A percentile compares a stretch with the other conserved stretches of the same genome.
Conservation (phyloP, 2,329 filamentous ascomycete genomes). For the Fusarium sp. region DNA sequence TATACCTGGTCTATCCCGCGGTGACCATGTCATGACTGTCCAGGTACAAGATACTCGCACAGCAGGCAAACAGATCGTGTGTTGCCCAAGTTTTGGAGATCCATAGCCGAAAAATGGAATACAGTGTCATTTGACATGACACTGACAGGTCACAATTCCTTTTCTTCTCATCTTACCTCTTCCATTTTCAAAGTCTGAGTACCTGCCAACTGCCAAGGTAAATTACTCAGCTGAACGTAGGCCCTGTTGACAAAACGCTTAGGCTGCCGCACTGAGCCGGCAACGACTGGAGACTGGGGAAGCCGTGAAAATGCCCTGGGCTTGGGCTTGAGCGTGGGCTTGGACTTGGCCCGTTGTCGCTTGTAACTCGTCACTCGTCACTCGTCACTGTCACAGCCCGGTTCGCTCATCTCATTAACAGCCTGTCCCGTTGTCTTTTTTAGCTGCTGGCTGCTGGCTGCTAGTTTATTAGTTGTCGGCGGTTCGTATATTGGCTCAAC, state of each 20-base stretch:
- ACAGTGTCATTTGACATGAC: constrained; percentile 20
- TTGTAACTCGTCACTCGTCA: constrained; percentile 41
- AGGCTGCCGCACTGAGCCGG: constrained; percentile 32
- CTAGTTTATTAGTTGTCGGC: constrained; percentile 1
- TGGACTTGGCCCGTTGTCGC: constrained; percentile 31
- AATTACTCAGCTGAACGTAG: constrained; percentile 5
- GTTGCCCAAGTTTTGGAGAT: constrained; percentile 24
- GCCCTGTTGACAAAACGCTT: constrained; percentile 13
- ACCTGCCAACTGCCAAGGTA: neutral
- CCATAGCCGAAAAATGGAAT: neutral
- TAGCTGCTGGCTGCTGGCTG: no score
- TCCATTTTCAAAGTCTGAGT: neutral
- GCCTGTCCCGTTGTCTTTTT: neutral
- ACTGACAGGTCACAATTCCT: constrained; percentile 40
- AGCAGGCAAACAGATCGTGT: constrained; percentile 8
- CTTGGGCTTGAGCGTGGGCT: neutral
- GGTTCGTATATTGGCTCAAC: constrained; percentile 30
- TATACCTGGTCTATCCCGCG: constrained; percentile 23
- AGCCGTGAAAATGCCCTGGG: constrained; percentile 10
- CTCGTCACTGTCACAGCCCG: constrained; percentile 37
- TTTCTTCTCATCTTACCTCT: constrained; percentile 7
- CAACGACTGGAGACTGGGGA: neutral
- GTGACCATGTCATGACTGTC: constrained; percentile 10
- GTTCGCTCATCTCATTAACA: constrained; percentile 32
- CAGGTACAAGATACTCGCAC: constrained; percentile 33